Percentiles rank a stretch among this genome's conserved stretches.
Evolutionary conservation across 768 basidiomycete species (phyloP).

Genomic region (Leccinum pellstonianum): DNA sequence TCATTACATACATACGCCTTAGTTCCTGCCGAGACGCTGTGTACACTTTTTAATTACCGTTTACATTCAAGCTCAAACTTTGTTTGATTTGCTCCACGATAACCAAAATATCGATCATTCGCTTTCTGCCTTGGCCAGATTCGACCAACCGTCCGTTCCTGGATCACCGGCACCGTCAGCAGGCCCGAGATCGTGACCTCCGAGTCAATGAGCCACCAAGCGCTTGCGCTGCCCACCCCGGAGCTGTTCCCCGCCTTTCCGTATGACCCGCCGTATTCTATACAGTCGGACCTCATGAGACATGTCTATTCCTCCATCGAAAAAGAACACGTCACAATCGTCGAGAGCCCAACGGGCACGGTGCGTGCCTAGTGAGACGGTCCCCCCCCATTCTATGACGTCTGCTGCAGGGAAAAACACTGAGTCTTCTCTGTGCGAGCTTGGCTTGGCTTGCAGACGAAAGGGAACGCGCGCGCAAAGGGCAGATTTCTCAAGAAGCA

Average conservation of each 20-base stretch:
- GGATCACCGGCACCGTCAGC: conserved; percentile 7
- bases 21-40: conserved; percentile 24
- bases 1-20: conserved; percentile 23
- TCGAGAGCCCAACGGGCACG: conserved; percentile 90
- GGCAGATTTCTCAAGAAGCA: conserved; percentile 45
- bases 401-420: conserved; percentile 73
- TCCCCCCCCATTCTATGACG: conserved; percentile 28
- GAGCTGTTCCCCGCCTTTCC: conserved; percentile 76
- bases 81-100: conserved; percentile 9
- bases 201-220: conserved; percentile 16
- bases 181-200: neutral
- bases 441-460: conserved; percentile 76
- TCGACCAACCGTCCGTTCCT: conserved; percentile 7
- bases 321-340: conserved; percentile 68
- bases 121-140: conserved; percentile 4
- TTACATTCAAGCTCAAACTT: conserved; percentile 20
- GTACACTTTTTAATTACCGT: conserved; percentile 27
- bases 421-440: conserved; percentile 74
- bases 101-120: conserved; percentile 9
- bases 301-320: conserved; percentile 84
- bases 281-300: conserved; percentile 85
- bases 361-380: conserved; percentile 48
- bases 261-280: conserved; percentile 76
- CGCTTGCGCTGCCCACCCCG: conserved; percentile 56
- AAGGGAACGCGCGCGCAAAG: conserved; percentile 64